Base-by-base conservation (phyloP, 495 filamentous ascomycete species). In the Viridothelium virens region DNA sequence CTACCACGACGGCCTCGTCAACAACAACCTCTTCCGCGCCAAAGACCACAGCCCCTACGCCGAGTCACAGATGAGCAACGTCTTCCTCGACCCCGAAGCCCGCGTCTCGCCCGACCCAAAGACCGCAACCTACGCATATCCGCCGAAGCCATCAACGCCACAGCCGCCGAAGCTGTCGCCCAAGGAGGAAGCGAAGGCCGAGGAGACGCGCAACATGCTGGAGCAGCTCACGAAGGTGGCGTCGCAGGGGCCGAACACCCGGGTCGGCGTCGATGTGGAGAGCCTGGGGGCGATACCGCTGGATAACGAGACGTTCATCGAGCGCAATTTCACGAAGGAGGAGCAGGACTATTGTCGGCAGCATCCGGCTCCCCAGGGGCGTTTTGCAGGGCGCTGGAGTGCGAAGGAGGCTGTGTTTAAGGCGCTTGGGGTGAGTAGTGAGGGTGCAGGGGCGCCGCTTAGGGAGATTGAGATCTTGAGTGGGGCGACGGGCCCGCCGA, bases 381-480 rank as follows among this genome's bases (percentile, higher is more conserved):
- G 89, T 48, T 97, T 96, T 77, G 89, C 94, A 0, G 94, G 94
- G 16, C 85, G 91, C 65, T 99, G 94, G 94, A 91, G 86, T 69
- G 94, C 94, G 2, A 99, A 99, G 78, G 94, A 99, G 80, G 94
- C 93, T 3, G 91, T 99, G 3, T 99, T 99, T 81, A 99, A 99
- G 83, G 89, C 89, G 12, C 79, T 99, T n/a, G 90, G 91, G 48
- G 91, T 96, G n/a, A 76, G 82, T 69, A 85, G 90, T 74, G 87
- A 89, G 77, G 94, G 94, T 64, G 92, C 88, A 12, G 94, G 95
- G 67, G 92, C 94, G 63, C 83, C 89, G 18, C 71, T 99, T 79
- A 92, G 88, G 80, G 93, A 97, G 14, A 97, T 99, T 78, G 94
- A 99, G 82, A 92, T 99, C 67, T 76, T 82, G 46, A 86, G 83